These are phyloP conservation scores for Aphanomyces cochlioides DNA, from an alignment of 352 stramenopile species.

Conservation along the genomic window DNA sequence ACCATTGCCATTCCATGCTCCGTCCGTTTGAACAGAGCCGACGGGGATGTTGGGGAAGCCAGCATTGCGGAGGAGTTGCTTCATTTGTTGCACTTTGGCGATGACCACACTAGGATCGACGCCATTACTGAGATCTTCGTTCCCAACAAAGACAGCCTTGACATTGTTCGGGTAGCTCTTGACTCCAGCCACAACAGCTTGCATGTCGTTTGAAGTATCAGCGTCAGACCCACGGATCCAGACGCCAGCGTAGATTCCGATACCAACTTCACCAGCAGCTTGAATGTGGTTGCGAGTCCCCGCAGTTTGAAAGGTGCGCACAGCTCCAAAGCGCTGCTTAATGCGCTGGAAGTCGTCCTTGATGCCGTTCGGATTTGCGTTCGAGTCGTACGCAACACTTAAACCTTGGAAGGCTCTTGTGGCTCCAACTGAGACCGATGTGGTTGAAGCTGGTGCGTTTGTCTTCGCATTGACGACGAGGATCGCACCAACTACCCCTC, in stretches of 20 bases:
- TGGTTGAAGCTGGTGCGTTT: background rate
- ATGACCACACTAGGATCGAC: background rate
- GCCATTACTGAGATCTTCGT: conserved; percentile 54
- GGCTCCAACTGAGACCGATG: background rate
- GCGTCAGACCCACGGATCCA: conserved; percentile 45
- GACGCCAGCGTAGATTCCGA: conserved; percentile 39
- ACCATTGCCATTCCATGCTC: conserved; percentile 9
- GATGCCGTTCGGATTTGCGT: conserved; percentile 4
- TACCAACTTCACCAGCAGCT: conserved; percentile 1
- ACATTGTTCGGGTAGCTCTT: conserved; percentile 38
- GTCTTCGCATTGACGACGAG: background rate
- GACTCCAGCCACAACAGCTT: conserved; percentile 54
- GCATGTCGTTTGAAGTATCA: conserved; percentile 38
- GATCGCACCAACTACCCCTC: conserved; percentile 2
- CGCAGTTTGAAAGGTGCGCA: conserved; percentile 23
- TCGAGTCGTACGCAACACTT: conserved; percentile 24
- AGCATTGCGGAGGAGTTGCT: background rate
- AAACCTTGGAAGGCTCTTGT: background rate
- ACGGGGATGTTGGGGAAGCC: conserved; percentile 16
- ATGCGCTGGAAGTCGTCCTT: conserved; percentile 16
- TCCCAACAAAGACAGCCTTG: conserved; percentile 65
- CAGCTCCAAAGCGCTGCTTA: conserved; percentile 14
- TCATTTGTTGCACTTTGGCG: conserved; percentile 17
- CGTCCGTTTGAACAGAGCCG: conserved; percentile 26
- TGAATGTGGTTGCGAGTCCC: conserved; percentile 23